Conservation (phyloP, 2,329 filamentous ascomycete species). For the Onygenales sp. region DNA sequence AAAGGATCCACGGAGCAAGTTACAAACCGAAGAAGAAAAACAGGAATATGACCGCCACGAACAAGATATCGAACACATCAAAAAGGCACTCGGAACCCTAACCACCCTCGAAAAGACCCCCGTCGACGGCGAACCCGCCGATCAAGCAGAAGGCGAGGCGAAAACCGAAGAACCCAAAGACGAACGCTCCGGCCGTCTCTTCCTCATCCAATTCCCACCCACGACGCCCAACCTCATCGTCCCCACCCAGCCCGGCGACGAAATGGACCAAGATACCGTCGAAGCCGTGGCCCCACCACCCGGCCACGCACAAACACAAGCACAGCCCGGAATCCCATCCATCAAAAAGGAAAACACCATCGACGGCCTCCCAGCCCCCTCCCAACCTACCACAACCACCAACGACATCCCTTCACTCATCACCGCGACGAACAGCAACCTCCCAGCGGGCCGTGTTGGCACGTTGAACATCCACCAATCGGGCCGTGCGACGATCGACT, state of each 20-base stretch:
- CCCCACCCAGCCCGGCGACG: constrained; percentile 18
- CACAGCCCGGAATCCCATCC: not conserved
- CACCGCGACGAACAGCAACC: constrained; percentile 31
- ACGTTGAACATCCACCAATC: constrained; percentile 54
- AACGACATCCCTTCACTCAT: constrained; percentile 21
- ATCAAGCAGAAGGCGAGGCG: constrained; percentile 11
- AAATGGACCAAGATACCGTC: constrained; percentile 10
- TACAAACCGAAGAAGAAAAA: constrained; percentile 32
- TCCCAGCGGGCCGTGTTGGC: constrained; percentile 48
- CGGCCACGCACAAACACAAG: constrained; percentile 17
- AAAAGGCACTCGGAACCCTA: constrained; percentile 22
- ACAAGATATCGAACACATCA: constrained; percentile 31
- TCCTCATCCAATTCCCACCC: constrained; percentile 56
- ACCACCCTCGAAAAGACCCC: constrained; percentile 3
- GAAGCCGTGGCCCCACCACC: not conserved
- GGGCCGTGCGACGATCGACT: constrained; percentile 52
- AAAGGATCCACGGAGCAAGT: constrained; percentile 23
- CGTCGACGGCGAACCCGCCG: constrained; percentile 12
- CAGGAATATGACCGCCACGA: constrained; percentile 33
- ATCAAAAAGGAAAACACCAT: constrained; percentile 5
- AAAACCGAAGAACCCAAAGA: constrained; percentile 24
- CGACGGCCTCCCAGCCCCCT: not conserved
- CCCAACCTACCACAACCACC: constrained; percentile 6
- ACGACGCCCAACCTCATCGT: constrained; percentile 48
- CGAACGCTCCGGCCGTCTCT: constrained; percentile 45